Percentiles rank a stretch among this genome's conserved stretches.
These are phyloP conservation scores for Osmanthus fragrans DNA, from an alignment of 257 asterid genomes.

Conservation along the genomic window DNA sequence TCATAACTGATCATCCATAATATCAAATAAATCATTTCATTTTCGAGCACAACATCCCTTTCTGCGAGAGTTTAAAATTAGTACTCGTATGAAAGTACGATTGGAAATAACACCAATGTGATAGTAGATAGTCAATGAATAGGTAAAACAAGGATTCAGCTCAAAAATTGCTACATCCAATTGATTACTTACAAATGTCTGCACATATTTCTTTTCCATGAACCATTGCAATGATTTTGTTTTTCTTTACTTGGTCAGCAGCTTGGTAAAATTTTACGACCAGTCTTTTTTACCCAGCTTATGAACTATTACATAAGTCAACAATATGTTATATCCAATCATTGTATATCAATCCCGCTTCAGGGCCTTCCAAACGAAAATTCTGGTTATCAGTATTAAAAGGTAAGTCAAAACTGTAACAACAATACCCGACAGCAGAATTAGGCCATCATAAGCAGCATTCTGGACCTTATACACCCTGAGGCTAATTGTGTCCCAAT, in stretches of 20 bases:
- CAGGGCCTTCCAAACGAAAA: constrained; percentile 76
- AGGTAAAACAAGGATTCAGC: constrained; percentile 13
- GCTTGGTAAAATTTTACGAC: not conserved
- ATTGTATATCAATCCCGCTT: constrained; percentile 65
- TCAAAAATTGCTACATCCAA: constrained; percentile 22
- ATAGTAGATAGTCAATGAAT: not conserved
- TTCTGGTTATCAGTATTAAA: constrained; percentile 48
- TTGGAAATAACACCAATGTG: not conserved
- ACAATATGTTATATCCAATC: constrained; percentile 12
- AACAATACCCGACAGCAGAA: constrained; percentile 61
- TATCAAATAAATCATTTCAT: not conserved
- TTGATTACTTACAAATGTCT: constrained; percentile 2
- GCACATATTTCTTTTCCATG: not conserved
- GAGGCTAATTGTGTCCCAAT: constrained; percentile 69
- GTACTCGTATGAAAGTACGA: not conserved
- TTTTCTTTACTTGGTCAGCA: not conserved
- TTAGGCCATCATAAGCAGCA: constrained; percentile 50
- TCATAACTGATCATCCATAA: no score
- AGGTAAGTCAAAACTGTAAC: constrained; percentile 66
- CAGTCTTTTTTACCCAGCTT: not conserved
- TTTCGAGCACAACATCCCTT: not conserved
- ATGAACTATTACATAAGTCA: constrained; percentile 16
- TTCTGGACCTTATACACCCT: constrained; percentile 66
- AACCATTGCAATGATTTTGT: not conserved
- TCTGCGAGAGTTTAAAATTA: not conserved